Conservation (phyloP, 139 green algal genomes). For the Picochlorum costavermella region DNA sequence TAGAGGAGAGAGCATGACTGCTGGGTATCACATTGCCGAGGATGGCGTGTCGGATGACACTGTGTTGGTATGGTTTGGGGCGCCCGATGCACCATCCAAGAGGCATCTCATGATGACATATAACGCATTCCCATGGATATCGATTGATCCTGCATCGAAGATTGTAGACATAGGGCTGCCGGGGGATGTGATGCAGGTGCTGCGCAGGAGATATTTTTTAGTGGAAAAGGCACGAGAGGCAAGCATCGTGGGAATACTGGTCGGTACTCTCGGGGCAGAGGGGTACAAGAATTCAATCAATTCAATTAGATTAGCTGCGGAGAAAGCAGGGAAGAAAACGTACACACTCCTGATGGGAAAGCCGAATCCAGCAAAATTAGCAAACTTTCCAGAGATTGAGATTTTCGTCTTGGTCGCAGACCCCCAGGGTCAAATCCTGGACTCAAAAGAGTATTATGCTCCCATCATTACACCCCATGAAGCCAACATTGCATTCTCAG, state of each 20-base stretch:
- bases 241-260: conserved; percentile 73
- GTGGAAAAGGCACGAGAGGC: conserved; percentile 77
- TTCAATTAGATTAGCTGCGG: conserved; percentile 35
- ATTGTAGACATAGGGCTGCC: conserved; percentile 23
- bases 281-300: conserved; percentile 63
- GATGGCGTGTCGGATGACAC: conserved; percentile 12
- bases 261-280: conserved; percentile 70
- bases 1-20: background rate
- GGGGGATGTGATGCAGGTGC: conserved; percentile 14
- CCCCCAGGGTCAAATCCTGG: conserved; percentile 56
- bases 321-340: conserved; percentile 66
- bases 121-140: conserved; percentile 40
- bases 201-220: conserved; percentile 65
- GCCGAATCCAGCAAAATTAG: conserved; percentile 87
- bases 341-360: conserved; percentile 89
- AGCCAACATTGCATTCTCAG: conserved; percentile 58
- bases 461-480: conserved; percentile 89
- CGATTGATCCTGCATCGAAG: conserved; percentile 22
- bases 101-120: conserved; percentile 56
- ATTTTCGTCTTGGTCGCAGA: conserved; percentile 43
- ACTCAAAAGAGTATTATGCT: conserved; percentile 79
- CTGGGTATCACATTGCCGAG: background rate
- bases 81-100: conserved; percentile 25
- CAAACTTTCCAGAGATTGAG: conserved; percentile 94
- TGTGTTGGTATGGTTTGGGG: conserved; percentile 53